These are phyloP conservation scores for Phytophthora constricta DNA, from an alignment of 352 stramenopile genomes.

Conservation along the genomic window DNA sequence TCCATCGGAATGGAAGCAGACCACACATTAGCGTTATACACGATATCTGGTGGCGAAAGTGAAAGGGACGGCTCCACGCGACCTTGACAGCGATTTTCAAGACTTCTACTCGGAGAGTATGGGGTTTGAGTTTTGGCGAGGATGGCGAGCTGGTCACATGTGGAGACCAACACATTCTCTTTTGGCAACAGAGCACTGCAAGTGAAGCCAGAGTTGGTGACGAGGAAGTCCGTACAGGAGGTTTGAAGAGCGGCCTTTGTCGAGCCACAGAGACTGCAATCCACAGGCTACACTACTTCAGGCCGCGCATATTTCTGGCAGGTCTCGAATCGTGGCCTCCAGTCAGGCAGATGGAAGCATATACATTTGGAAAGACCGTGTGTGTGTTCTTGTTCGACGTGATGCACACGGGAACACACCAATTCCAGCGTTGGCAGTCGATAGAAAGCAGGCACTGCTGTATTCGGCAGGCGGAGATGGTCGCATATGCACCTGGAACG, in stretches of 20 bases:
- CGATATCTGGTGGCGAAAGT: slow-evolving; percentile 35
- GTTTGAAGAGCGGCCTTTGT: slow-evolving; percentile 74
- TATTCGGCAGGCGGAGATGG: slow-evolving; percentile 70
- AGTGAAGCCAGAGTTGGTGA: slow-evolving; percentile 17
- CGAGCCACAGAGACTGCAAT: slow-evolving; percentile 55
- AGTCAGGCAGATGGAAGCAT: slow-evolving; percentile 74
- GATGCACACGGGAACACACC: slow-evolving; percentile 49
- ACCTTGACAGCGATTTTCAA: slow-evolving; percentile 68
- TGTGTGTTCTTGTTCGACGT: slow-evolving; percentile 57
- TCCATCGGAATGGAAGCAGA: slow-evolving; percentile 83
- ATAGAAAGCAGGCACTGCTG: slow-evolving; percentile 58
- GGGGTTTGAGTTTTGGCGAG: slow-evolving; percentile 64
- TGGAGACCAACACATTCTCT: slow-evolving; percentile 73
- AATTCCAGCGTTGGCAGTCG: slow-evolving; percentile 53
- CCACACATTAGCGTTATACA: slow-evolving; percentile 78
- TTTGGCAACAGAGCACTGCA: slow-evolving; percentile 46
- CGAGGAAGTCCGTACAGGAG: slow-evolving; percentile 29
- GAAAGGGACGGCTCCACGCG: slow-evolving; percentile 45
- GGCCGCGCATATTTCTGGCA: slow-evolving; percentile 40
- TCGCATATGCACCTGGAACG: slow-evolving; percentile 64
- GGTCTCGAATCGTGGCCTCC: slow-evolving; percentile 60
- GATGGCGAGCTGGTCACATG: slow-evolving; percentile 62
- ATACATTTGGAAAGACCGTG: slow-evolving; percentile 77
- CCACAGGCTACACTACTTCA: slow-evolving; percentile 48
- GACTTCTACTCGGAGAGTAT: slow-evolving; percentile 71